Percentiles rank a stretch among this genome's conserved stretches.
phyloP scores from a whole-genome alignment of 169 alveolate genomes.

The Plasmodium malariae region DNA sequence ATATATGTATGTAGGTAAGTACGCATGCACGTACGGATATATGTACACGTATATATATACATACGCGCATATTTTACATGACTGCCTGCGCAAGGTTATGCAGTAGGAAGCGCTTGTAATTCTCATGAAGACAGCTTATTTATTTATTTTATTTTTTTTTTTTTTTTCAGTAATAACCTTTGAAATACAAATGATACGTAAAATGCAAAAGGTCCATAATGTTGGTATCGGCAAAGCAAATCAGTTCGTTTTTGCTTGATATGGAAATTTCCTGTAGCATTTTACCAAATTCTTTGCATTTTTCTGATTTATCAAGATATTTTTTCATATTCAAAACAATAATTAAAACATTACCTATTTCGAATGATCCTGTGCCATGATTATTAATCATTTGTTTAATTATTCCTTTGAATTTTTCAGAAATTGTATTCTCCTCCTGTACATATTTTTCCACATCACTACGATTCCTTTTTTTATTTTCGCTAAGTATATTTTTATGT shows the following conservation, averaged over 20 bases:
- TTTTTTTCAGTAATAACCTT: slow-evolving; percentile 7
- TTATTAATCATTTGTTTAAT: not conserved
- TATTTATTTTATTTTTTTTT: not conserved
- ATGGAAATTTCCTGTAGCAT: not conserved
- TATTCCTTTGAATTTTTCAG: slow-evolving; percentile 3
- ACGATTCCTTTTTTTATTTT: no score
- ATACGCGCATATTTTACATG: not conserved
- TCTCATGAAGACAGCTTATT: not conserved
- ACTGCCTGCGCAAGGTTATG: no score
- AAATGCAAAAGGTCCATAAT: not conserved
- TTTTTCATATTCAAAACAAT: slow-evolving; percentile 1
- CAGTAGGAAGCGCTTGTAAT: not conserved
- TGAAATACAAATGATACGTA: not conserved
- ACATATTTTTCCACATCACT: no score
- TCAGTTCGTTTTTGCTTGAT: not conserved
- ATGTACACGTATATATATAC: not conserved
- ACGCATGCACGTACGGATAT: not conserved
- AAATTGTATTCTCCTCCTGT: not conserved
- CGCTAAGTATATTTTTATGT: no score
- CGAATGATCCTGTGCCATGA: not conserved
- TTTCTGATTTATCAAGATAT: slow-evolving; percentile 1
- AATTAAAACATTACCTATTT: not conserved
- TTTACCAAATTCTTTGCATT: not conserved
- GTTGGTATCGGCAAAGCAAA: not conserved
- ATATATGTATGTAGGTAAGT: not conserved